Evolutionary conservation across 352 stramenopile species (phyloP).

Genomic region (Phytophthora pistaciae): DNA sequence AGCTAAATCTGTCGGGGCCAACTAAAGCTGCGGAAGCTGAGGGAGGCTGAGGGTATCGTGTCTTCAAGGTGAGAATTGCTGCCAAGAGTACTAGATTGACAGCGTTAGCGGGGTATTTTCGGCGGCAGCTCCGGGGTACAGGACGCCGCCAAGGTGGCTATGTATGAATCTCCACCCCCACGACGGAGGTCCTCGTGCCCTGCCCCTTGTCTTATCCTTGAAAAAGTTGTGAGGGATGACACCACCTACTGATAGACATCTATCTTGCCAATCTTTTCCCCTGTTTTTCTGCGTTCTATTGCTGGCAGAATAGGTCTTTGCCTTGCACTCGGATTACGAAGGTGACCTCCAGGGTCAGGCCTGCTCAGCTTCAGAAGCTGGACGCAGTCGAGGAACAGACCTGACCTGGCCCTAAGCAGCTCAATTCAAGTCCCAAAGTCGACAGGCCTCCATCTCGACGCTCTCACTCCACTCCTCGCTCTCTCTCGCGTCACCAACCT

Average conservation of each 20-base stretch:
- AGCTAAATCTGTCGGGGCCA: slow-evolving; percentile 16
- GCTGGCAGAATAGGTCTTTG: slow-evolving; percentile 22
- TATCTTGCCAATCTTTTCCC: slow-evolving; percentile 30
- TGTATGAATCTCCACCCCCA: slow-evolving; percentile 21
- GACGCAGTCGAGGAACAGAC: slow-evolving; percentile 30
- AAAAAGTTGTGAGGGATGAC: slow-evolving; percentile 21
- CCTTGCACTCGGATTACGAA: neutral
- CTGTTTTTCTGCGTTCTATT: slow-evolving; percentile 43
- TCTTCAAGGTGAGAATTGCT: slow-evolving; percentile 15
- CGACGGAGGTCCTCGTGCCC: slow-evolving; percentile 15
- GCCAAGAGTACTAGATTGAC: slow-evolving; percentile 1
- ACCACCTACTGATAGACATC: slow-evolving; percentile 19
- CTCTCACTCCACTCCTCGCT: slow-evolving; percentile 49
- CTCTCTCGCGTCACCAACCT: slow-evolving; percentile 41
- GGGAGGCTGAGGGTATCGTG: neutral
- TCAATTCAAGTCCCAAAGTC: slow-evolving; percentile 36
- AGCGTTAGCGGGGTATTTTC: slow-evolving; percentile 15
- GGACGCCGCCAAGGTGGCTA: slow-evolving; percentile 9
- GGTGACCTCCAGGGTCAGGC: slow-evolving; percentile 3
- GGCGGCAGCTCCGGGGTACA: slow-evolving; percentile 6
- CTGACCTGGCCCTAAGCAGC: slow-evolving; percentile 43
- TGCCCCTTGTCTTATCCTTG: slow-evolving; percentile 30
- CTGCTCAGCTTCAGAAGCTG: slow-evolving; percentile 24
- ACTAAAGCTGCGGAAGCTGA: neutral
- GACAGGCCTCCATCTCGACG: slow-evolving; percentile 36